phyloP scores from a whole-genome alignment of 208 protist species.

The Acanthamoeba lugdunensis region DNA sequence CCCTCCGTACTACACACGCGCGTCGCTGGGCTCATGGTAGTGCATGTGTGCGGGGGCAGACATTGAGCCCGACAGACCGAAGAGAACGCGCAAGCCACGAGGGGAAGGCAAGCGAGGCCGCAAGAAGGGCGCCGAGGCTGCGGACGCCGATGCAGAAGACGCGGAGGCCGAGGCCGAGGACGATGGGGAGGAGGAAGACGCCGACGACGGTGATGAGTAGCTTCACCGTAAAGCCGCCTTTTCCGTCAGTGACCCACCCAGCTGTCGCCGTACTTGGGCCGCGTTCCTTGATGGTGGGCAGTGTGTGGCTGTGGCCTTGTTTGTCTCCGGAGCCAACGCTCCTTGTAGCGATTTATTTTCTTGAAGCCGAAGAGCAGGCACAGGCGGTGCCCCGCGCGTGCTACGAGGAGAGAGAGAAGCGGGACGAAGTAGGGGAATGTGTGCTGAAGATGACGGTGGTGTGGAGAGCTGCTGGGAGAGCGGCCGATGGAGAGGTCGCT shows the following conservation, averaged over 20 bases:
- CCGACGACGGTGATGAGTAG: not conserved
- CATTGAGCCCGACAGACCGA: conserved; percentile 32
- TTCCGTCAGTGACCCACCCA: too few species aligned
- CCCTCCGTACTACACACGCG: not conserved
- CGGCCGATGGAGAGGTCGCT: not conserved
- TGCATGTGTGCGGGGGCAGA: not conserved
- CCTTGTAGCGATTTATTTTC: conserved; percentile 74
- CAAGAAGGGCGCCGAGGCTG: not conserved
- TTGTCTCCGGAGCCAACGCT: not conserved
- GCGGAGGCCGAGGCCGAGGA: not conserved
- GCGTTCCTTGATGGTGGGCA: too few species aligned
- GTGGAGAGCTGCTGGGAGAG: not conserved
- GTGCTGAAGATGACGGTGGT: not conserved
- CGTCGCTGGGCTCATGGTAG: not conserved
- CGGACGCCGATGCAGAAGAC: not conserved
- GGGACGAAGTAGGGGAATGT: not conserved
- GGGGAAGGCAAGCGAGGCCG: conserved; percentile 34
- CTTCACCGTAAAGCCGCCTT: too few species aligned
- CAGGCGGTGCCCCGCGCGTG: not conserved
- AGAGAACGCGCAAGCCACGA: conserved; percentile 54
- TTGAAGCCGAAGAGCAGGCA: conserved; percentile 58
- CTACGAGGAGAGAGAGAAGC: not conserved
- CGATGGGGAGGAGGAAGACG: conserved; percentile 20
- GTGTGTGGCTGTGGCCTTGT: too few species aligned
- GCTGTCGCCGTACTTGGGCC: too few species aligned